phyloP scores from a whole-genome alignment of 805 yeast species.

The Candida gorgasii region DNA sequence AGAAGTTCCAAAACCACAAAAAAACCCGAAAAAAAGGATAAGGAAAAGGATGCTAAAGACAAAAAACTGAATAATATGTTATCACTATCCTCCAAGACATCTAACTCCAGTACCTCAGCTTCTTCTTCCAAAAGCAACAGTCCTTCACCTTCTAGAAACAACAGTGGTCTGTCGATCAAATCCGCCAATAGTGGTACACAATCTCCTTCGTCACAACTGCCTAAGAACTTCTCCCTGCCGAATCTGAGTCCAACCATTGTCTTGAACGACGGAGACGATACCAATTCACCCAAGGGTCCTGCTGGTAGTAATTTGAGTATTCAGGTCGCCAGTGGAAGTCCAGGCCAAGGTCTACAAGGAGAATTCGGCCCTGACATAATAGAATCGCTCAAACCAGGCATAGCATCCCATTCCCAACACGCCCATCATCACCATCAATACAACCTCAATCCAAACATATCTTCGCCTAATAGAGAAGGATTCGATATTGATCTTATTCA shows the following conservation, averaged over 20 bases:
- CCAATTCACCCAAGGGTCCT: neutral
- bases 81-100: constrained; percentile 17
- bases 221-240: constrained; percentile 13
- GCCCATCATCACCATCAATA: constrained; percentile 20
- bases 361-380: constrained; percentile 7
- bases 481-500: constrained; percentile 77
- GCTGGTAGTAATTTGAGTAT: neutral
- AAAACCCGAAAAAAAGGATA: constrained; percentile 37
- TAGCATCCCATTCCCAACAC: constrained; percentile 24
- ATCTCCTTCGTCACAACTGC: constrained; percentile 20
- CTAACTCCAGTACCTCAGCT: constrained; percentile 22
- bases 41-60: constrained; percentile 22
- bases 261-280: constrained; percentile 12
- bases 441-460: constrained; percentile 34
- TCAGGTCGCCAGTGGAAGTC: no score
- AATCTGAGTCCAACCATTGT: constrained; percentile 16
- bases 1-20: constrained; percentile 36
- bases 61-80: constrained; percentile 11
- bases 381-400: constrained; percentile 16
- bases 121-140: constrained; percentile 25
- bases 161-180: constrained; percentile 26
- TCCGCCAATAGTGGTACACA: constrained; percentile 17
- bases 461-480: constrained; percentile 64
- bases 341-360: no score
- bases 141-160: constrained; percentile 36